Evolutionary conservation across 305 asterid species (phyloP), one percentile per base, ranked within the genome.

Genomic region (Fraxinus xanthoxyloides): DNA sequence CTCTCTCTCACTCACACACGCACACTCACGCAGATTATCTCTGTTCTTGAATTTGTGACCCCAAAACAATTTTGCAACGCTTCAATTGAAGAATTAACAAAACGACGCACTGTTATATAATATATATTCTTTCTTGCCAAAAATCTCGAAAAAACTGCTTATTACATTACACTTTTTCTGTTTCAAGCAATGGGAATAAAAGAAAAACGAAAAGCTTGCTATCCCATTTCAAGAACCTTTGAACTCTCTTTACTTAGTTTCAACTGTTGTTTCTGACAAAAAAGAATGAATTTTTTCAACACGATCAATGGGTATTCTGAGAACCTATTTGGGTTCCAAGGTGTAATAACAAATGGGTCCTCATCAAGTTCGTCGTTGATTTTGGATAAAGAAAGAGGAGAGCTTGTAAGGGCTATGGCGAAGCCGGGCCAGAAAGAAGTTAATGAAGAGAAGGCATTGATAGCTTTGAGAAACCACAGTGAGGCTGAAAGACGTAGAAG

Each of bases 401-500:
- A 93, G 85, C 92, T 88, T 26, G 95, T 90, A 76, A 89, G 86
- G 85, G 85, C 90, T 19, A 38, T 89, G 82, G 85, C 82, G 67
- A 90, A 87, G 80, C 91, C 93, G 65, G 87, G 86, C 26, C 89
- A 78, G n/a, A 90, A 88, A 81, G 85, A 79, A 32, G 90, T 82
- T 13, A 91, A 77, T 56, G 90, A 89, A 0, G 97, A 91, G 69
- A 94, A 94, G 87, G 94, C 92, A 78, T 82, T 92, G 91, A 86
- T 90, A 43, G 97, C 98, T 84, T 36, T 93, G 86, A 87, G 90
- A 87, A 94, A 89, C 84, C 98, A 93, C 72, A 93, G 97, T 82
- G 91, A 91, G n/a, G 97, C 94, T 32, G 97, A 94, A 84, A 90
- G 97, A 80, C 82, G 97, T 69, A 85, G 98, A 76, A 89, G 98